Evolutionary conservation across 257 asterid species (phyloP).

Genomic region (Solanum etuberosum): DNA sequence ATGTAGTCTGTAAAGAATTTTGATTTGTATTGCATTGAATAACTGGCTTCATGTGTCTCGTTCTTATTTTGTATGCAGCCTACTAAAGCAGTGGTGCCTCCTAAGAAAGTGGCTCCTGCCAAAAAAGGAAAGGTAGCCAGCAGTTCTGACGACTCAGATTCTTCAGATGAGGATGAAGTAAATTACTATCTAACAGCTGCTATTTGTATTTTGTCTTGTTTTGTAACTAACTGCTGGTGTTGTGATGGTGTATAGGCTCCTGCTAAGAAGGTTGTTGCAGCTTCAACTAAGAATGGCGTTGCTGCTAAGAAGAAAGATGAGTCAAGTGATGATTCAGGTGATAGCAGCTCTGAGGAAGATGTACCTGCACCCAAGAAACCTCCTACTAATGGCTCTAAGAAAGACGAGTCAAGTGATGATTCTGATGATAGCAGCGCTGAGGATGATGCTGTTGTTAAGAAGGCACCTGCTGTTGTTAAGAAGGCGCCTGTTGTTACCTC

Average conservation of each 20-base stretch:
- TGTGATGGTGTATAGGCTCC: constrained; percentile 5
- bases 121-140: constrained; percentile 5
- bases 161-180: neutral
- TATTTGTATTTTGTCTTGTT: neutral
- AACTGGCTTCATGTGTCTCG: neutral
- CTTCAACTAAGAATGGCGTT: constrained; percentile 6
- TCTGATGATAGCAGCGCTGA: constrained; percentile 26
- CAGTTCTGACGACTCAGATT: constrained; percentile 5
- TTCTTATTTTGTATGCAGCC: neutral
- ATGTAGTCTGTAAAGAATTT: neutral
- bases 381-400: constrained; percentile 9
- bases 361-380: constrained; percentile 17
- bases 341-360: constrained; percentile 22
- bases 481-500: constrained; percentile 6
- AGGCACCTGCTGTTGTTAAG: constrained; percentile 9
- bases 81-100: neutral
- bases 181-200: neutral
- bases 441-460: constrained; percentile 23
- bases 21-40: neutral
- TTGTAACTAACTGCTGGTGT: neutral
- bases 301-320: neutral
- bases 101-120: neutral
- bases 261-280: neutral
- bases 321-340: constrained; percentile 25
- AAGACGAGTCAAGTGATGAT: constrained; percentile 15